Base-by-base conservation (phyloP, 2,329 filamentous ascomycete species). In the Aspergillus sp. region DNA sequence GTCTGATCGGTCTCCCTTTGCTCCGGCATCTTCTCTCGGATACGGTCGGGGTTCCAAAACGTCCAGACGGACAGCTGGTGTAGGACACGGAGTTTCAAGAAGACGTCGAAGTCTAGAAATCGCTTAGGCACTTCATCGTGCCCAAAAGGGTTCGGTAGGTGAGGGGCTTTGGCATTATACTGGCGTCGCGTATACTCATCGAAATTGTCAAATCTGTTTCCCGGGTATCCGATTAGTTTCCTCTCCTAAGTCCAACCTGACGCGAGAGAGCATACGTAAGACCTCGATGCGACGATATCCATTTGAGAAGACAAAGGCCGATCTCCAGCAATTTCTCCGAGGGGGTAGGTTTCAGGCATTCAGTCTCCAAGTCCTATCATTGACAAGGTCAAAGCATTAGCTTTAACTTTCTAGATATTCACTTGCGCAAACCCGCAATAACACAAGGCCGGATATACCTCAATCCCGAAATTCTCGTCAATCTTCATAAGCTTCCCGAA, bases 161-260 rank as follows among this genome's bases (percentile, higher is more conserved):
- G 55, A 3, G 90, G 85, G 2, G 86, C 84, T 70, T 89, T 95
- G n/a, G 84, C 79, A 46, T 86, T 71, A 66, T 90, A 98, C 68
- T 96, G 90, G 50, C 90, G 85, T 58, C 90, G 83, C 30, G 90
- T 86, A 65, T 96, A 95, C 62, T 96, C 90, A 64, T 97, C 90
- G 59, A 97, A 95, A 43, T 93, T 84, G 3, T 94, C 90, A 45
- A 77, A 81, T 1, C 90, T 96, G 58, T 44, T 42, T 30, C 10
- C 35, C 17, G 44, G 41, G 38, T 13, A 13, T 19, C 20, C 25
- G 19, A n/a, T 55, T 27, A 59, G 55, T 33, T 10, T 35, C 19
- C 30, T n/a, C 10, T 33, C n/a, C 44, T 53, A 19, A 58, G 49
- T 44, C 27, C 46, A 44, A 38, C 9, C 3, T 13, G 19, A n/a